Conservation (phyloP, 768 basidiomycete species). For the Peribolospora kevripleyi region DNA sequence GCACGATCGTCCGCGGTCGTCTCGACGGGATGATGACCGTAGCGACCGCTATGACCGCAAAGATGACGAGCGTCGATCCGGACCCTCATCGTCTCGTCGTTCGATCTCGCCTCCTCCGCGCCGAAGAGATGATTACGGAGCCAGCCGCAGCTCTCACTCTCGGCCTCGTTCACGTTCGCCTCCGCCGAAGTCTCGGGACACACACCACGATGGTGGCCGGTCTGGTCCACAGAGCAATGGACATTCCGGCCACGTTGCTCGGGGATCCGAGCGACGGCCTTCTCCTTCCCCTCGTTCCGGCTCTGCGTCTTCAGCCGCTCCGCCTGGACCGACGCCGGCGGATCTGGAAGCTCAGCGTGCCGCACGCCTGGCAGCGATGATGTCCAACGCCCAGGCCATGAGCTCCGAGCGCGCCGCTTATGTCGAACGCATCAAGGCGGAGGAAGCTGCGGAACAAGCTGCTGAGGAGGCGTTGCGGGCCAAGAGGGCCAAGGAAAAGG, state of each 20-base stretch:
- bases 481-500: slow-evolving; percentile 34
- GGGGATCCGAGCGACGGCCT: background rate
- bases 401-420: slow-evolving; percentile 45
- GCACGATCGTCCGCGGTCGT: too few species aligned
- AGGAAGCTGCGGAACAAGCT: slow-evolving; percentile 54
- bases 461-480: slow-evolving; percentile 41
- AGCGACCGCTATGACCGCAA: background rate
- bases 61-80: background rate
- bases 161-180: too few species aligned
- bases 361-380: slow-evolving; percentile 77
- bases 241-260: too few species aligned
- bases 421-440: slow-evolving; percentile 39
- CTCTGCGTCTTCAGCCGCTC: slow-evolving; percentile 17
- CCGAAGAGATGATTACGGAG: background rate
- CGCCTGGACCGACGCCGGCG: slow-evolving; percentile 9
- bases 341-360: slow-evolving; percentile 31
- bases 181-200: too few species aligned
- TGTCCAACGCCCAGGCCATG: slow-evolving; percentile 41
- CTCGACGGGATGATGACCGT: background rate
- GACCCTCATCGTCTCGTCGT: too few species aligned
- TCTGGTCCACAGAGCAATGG: too few species aligned
- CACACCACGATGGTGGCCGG: too few species aligned
- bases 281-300: slow-evolving; percentile 9
- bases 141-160: too few species aligned
- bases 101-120: background rate